A percentile compares a stretch with the other conserved stretches of the same genome.
Evolutionary conservation across 2,329 filamentous ascomycete genomes (phyloP).

Genomic region (Cladosporium sp.): DNA sequence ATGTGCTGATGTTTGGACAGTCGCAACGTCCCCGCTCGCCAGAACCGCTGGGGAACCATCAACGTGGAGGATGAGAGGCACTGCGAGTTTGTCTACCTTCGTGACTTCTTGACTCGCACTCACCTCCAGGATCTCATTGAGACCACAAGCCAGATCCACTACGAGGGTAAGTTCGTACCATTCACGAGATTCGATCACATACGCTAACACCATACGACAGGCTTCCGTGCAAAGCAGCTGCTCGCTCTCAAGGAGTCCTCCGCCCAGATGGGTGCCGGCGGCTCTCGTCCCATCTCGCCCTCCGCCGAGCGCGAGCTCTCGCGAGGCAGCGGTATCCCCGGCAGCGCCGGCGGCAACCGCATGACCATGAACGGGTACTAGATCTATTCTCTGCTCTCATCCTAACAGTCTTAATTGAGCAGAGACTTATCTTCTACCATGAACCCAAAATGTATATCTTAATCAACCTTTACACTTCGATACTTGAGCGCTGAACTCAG

Average conservation of each 20-base stretch:
- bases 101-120: slow-evolving; percentile 97
- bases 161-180: slow-evolving; percentile 60
- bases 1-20: slow-evolving; percentile 1
- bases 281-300: slow-evolving; percentile 80
- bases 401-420: slow-evolving; percentile 27
- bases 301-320: slow-evolving; percentile 84
- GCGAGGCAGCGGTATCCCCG: slow-evolving; percentile 22
- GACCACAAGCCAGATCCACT: slow-evolving; percentile 99
- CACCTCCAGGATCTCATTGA: slow-evolving; percentile 99
- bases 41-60: slow-evolving; percentile 99
- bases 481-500: background rate
- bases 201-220: slow-evolving; percentile 41
- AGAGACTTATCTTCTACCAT: slow-evolving; percentile 25
- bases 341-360: slow-evolving; percentile 78
- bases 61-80: slow-evolving; percentile 99
- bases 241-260: slow-evolving; percentile 98
- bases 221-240: slow-evolving; percentile 98
- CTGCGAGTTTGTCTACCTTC: slow-evolving; percentile 98
- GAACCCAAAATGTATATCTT: slow-evolving; percentile 22
- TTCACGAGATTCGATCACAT: background rate
- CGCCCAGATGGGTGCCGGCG: slow-evolving; percentile 76
- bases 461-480: slow-evolving; percentile 18
- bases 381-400: slow-evolving; percentile 25
- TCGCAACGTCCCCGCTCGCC: slow-evolving; percentile 68
- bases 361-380: slow-evolving; percentile 99